A percentile compares a stretch with the other conserved stretches of the same genome.
Conservation (phyloP, 2,329 filamentous ascomycete genomes). For the Fusarium graminum region DNA sequence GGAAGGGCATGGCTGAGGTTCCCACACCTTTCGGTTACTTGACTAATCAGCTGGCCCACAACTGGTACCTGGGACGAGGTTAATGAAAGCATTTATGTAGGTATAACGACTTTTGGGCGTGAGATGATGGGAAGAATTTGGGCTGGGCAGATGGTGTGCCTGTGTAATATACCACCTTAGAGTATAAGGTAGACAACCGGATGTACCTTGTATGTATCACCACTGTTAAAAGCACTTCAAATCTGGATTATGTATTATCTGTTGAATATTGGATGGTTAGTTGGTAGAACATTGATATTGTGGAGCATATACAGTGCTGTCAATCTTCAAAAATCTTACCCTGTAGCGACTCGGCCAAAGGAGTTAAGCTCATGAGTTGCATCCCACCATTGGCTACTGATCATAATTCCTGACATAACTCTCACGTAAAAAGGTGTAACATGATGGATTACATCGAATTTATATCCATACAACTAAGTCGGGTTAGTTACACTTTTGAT, state of each 20-base stretch:
- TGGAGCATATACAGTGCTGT: not conserved
- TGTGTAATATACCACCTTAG: constrained; percentile 52
- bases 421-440: no score
- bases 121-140: constrained; percentile 36
- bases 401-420: no score
- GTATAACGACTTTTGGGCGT: constrained; percentile 15
- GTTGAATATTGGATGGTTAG: not conserved
- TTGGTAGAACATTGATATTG: not conserved
- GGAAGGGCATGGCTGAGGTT: constrained; percentile 83
- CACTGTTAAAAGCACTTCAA: constrained; percentile 46
- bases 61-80: constrained; percentile 91
- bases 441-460: no score
- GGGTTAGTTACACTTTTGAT: no score
- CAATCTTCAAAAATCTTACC: not conserved
- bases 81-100: constrained; percentile 56
- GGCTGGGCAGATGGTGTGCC: constrained; percentile 43
- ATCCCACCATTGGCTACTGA: no score
- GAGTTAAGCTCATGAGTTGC: not conserved
- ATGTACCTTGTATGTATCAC: constrained; percentile 50
- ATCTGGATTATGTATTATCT: constrained; percentile 17
- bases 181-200: constrained; percentile 51
- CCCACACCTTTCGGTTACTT: constrained; percentile 82
- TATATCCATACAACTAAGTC: no score
- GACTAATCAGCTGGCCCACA: constrained; percentile 85
- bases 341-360: not conserved